Percentiles rank a stretch among this genome's conserved stretches.
Conservation (phyloP, 2,329 filamentous ascomycete species). For the Chrysoporthe cubensis region DNA sequence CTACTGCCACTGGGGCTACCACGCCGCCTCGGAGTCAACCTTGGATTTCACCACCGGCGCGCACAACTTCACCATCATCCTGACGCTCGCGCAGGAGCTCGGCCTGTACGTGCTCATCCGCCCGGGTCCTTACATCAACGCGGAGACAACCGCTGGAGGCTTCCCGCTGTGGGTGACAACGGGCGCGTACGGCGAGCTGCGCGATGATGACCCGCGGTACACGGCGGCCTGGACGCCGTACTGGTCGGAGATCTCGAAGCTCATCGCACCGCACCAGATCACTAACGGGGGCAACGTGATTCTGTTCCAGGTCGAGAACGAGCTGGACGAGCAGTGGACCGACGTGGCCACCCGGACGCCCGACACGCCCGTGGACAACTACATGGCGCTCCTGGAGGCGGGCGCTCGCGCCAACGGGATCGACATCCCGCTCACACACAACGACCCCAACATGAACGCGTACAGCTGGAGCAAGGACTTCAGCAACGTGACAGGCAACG, state of each 20-base stretch:
- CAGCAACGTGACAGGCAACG: constrained; percentile 57
- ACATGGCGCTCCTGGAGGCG: constrained; percentile 62
- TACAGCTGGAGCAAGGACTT: constrained; percentile 66
- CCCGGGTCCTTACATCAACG: constrained; percentile 66
- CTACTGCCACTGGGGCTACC: constrained; percentile 48
- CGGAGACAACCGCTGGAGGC: constrained; percentile 65
- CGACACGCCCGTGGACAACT: constrained; percentile 53
- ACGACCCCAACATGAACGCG: constrained; percentile 62
- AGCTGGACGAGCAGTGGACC: constrained; percentile 50
- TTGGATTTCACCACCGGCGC: constrained; percentile 55
- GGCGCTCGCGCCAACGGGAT: constrained; percentile 60
- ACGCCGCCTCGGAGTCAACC: constrained; percentile 40
- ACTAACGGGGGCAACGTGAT: constrained; percentile 61
- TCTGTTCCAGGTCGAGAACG: constrained; percentile 62
- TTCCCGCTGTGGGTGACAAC: constrained; percentile 67
- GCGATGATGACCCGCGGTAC: constrained; percentile 57
- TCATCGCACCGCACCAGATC: constrained; percentile 57
- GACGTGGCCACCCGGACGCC: constrained; percentile 47
- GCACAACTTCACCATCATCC: constrained; percentile 56
- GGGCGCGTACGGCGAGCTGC: constrained; percentile 57
- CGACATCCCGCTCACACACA: constrained; percentile 59
- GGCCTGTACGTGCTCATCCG: constrained; percentile 60
- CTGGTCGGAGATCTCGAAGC: constrained; percentile 52
- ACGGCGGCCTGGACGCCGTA: constrained; percentile 59
- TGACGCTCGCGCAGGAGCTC: constrained; percentile 56